Conservation (phyloP, 2,329 filamentous ascomycete species). For the Mariannaea sp. region DNA sequence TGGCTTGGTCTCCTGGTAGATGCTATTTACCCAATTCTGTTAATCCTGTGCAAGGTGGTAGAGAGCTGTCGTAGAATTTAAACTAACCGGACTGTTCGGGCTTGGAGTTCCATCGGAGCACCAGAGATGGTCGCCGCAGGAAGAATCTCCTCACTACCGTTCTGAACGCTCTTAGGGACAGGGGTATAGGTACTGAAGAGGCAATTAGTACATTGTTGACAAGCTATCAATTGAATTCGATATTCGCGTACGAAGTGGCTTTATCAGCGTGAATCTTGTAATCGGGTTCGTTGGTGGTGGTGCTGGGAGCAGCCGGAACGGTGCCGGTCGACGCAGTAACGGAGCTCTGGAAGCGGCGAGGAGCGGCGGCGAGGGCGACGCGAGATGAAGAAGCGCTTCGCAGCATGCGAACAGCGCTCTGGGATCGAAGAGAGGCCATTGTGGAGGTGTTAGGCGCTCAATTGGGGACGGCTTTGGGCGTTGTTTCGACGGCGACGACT, state of each 20-base stretch:
- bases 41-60: conserved; percentile 3
- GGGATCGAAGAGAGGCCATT: conserved; percentile 71
- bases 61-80: neutral
- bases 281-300: conserved; percentile 74
- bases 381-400: conserved; percentile 49
- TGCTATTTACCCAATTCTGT: conserved; percentile 65
- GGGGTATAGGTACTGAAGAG: conserved; percentile 81
- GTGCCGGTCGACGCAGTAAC: conserved; percentile 49
- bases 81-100: conserved; percentile 85
- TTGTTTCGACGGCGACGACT: conserved; percentile 29
- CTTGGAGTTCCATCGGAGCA: conserved; percentile 91
- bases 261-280: conserved; percentile 83
- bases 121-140: conserved; percentile 88
- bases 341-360: conserved; percentile 61
- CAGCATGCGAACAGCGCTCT: conserved; percentile 57
- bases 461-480: conserved; percentile 29
- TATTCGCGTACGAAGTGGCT: conserved; percentile 76
- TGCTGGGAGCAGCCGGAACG: conserved; percentile 46
- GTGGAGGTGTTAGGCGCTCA: conserved; percentile 38
- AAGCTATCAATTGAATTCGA: neutral
- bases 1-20: conserved; percentile 90
- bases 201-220: conserved; percentile 26
- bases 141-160: conserved; percentile 82
- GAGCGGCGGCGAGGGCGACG: conserved; percentile 47
- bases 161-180: conserved; percentile 85